These are phyloP conservation scores for Fusarium bulbicola DNA, from an alignment of 2,329 filamentous ascomycete genomes.

Conservation along the genomic window DNA sequence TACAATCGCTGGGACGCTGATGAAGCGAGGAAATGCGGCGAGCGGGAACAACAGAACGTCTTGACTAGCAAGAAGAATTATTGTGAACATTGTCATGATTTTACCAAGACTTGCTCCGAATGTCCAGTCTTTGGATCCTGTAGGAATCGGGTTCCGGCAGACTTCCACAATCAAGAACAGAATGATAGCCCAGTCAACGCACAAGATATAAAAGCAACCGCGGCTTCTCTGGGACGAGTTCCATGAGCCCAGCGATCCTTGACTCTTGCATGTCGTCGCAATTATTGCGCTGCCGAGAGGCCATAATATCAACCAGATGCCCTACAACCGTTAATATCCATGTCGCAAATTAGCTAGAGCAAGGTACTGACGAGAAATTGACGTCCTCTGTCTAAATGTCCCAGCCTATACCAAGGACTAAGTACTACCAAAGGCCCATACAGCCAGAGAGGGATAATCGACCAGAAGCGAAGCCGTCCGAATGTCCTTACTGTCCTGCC, in stretches of 20 bases:
- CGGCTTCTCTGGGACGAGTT: not conserved
- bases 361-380: slow-evolving; percentile 2
- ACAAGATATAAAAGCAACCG: slow-evolving; percentile 10
- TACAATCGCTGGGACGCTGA: not conserved
- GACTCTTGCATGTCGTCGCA: not conserved
- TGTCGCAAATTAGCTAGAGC: accelerated
- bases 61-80: not conserved
- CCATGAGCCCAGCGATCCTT: slow-evolving; percentile 1
- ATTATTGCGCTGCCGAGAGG: slow-evolving; percentile 1
- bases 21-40: not conserved
- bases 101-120: slow-evolving; percentile 8
- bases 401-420: not conserved
- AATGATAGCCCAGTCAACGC: slow-evolving; percentile 3
- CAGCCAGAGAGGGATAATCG: not conserved
- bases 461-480: slow-evolving; percentile 13
- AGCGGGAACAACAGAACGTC: not conserved
- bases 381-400: not conserved
- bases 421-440: not conserved
- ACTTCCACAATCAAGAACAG: slow-evolving; percentile 6
- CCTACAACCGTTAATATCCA: not conserved
- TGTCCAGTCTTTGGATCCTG: not conserved
- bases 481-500: not conserved
- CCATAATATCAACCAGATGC: slow-evolving; percentile 19
- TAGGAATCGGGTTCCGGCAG: slow-evolving; percentile 7
- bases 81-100: slow-evolving; percentile 13